Conservation (phyloP, 2,329 filamentous ascomycete genomes). For the Neofusicoccum cordaticola region DNA sequence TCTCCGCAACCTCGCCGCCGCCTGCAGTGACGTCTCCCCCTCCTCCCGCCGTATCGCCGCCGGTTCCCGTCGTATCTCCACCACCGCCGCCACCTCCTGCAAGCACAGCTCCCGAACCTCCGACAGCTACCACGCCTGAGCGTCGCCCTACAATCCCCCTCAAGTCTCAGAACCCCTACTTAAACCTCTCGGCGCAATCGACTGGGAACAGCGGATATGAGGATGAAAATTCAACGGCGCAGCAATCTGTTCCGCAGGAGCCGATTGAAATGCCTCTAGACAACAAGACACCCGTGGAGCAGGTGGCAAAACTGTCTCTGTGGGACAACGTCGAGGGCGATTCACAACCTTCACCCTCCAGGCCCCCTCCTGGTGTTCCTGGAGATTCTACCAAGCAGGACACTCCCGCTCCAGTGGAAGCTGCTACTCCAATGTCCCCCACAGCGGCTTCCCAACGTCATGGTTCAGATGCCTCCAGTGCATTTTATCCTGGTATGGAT, state of each 20-base stretch:
- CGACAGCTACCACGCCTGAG: constrained; percentile 26
- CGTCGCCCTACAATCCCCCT: constrained; percentile 20
- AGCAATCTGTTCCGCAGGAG: constrained; percentile 24
- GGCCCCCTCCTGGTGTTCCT: background rate
- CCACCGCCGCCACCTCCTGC: constrained; percentile 25
- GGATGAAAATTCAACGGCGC: constrained; percentile 34
- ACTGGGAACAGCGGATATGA: constrained; percentile 36
- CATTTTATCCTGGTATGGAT: constrained; percentile 30
- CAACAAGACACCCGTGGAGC: constrained; percentile 40
- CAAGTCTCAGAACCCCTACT: constrained; percentile 46
- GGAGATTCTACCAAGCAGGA: background rate
- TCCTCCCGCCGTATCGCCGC: background rate
- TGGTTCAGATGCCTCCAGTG: constrained; percentile 26
- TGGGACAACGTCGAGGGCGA: constrained; percentile 22
- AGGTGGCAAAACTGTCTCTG: constrained; percentile 38
- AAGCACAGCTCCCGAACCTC: constrained; percentile 29
- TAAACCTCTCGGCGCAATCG: constrained; percentile 32
- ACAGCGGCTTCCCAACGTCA: constrained; percentile 22
- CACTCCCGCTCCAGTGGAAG: background rate
- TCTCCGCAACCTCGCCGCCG: constrained; percentile 20
- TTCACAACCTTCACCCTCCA: constrained; percentile 17
- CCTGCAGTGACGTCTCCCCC: background rate
- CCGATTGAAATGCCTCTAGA: constrained; percentile 43
- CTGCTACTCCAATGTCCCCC: background rate
- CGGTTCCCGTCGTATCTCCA: background rate